Evolutionary conservation across 805 yeast species (phyloP).

Genomic region (Tetrapisispora iriomotensis): DNA sequence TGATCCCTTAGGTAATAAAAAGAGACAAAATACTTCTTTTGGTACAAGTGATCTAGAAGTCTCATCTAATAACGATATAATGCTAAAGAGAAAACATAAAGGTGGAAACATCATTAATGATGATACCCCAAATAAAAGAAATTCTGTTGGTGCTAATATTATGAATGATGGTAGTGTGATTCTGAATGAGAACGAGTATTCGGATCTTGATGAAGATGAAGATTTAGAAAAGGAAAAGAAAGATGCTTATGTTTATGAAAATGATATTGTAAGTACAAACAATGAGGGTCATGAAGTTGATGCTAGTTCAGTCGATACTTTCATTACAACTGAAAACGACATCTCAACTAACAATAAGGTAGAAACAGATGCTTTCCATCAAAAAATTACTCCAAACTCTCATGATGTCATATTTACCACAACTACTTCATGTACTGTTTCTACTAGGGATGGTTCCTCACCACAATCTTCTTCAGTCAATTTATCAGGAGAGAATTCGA

Average conservation of each 20-base stretch:
- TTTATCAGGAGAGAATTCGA: background rate
- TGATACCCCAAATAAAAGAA: background rate
- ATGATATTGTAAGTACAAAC: constrained; percentile 9
- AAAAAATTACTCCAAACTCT: background rate
- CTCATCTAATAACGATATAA: background rate
- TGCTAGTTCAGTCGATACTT: constrained; percentile 21
- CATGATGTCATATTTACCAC: background rate
- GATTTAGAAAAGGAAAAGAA: constrained; percentile 12
- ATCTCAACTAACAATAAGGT: background rate
- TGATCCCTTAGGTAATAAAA: background rate
- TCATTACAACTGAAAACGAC: background rate
- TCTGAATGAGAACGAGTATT: constrained; percentile 1
- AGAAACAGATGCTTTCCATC: background rate
- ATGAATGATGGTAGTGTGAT: background rate
- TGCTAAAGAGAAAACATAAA: too few relatives aligned
- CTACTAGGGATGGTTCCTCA: background rate
- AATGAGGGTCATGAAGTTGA: constrained; percentile 18
- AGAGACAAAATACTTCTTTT: background rate
- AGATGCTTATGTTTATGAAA: constrained; percentile 5
- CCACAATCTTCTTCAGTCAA: background rate
- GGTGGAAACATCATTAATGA: too few relatives aligned
- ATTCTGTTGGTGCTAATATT: background rate
- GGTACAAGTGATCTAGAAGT: background rate
- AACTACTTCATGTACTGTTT: constrained; percentile 2
- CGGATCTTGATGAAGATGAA: constrained; percentile 9